Percentiles rank a stretch among this genome's conserved stretches.
Conservation (phyloP, 2,329 filamentous ascomycete genomes). For the Cladosporium sp. region DNA sequence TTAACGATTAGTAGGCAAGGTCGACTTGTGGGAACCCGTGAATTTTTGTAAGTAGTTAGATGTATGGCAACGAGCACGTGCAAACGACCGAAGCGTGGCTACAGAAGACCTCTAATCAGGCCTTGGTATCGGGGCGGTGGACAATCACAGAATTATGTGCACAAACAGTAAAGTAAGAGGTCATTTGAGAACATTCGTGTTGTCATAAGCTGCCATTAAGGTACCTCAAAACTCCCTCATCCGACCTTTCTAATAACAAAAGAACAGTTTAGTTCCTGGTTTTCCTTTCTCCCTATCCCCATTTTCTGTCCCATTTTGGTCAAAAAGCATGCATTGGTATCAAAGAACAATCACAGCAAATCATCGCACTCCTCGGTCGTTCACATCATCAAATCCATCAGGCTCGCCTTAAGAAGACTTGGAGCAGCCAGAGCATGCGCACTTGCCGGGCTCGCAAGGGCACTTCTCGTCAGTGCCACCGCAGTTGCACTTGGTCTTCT, state of each 20-base stretch:
- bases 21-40: too few species aligned
- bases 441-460: conserved; percentile 45
- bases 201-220: background rate
- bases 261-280: background rate
- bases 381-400: background rate
- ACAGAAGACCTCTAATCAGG: too few species aligned
- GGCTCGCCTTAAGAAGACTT: conserved; percentile 32
- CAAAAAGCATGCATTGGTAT: conserved; percentile 10
- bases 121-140: too few species aligned
- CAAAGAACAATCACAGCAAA: conserved; percentile 2
- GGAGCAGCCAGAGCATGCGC: conserved; percentile 44
- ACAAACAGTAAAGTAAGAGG: too few species aligned
- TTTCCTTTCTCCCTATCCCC: background rate
- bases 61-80: too few species aligned
- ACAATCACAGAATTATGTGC: too few species aligned
- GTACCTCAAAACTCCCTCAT: background rate
- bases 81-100: too few species aligned
- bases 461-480: conserved; percentile 42
- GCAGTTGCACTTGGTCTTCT: conserved; percentile 50
- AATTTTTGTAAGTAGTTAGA: too few species aligned
- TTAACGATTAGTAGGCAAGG: too few species aligned
- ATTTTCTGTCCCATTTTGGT: background rate
- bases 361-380: conserved; percentile 1
- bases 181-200: background rate
- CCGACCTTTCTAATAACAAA: background rate